Evolutionary conservation across 108 stramenopile species (phyloP).

Genomic region (Conticribra guillardii): DNA sequence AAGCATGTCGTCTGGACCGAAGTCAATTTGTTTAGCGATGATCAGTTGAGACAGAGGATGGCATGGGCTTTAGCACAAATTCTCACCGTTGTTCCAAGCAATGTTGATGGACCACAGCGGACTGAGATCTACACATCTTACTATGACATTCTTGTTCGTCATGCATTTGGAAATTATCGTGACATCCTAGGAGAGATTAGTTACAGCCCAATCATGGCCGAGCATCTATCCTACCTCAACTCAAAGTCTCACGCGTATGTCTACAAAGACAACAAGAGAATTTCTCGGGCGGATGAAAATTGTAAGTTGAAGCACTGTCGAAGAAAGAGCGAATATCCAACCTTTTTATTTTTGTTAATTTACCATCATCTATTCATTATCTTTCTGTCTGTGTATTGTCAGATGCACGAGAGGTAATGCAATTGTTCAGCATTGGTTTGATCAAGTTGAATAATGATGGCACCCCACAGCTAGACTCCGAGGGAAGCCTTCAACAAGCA

Average conservation of each 20-base stretch:
- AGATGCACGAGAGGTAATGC: conserved; percentile 53
- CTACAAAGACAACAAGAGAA: conserved; percentile 13
- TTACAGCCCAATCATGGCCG: conserved; percentile 59
- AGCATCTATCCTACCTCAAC: conserved; percentile 52
- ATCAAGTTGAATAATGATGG: no score
- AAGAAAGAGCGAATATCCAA: neutral
- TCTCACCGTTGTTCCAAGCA: conserved; percentile 26
- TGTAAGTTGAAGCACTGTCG: neutral
- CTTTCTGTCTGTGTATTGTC: conserved; percentile 6
- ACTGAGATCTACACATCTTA: conserved; percentile 46
- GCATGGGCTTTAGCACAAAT: conserved; percentile 72
- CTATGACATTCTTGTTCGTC: conserved; percentile 67
- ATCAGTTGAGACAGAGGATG: conserved; percentile 81
- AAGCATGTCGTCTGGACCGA: conserved; percentile 49
- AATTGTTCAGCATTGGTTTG: no score
- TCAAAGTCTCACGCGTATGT: conserved; percentile 47
- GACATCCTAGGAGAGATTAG: conserved; percentile 58
- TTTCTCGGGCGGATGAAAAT: neutral
- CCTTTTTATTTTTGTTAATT: neutral
- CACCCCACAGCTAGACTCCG: no score
- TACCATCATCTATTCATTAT: conserved; percentile 28
- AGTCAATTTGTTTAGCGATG: conserved; percentile 35
- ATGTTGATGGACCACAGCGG: conserved; percentile 25
- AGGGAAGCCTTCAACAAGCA: no score
- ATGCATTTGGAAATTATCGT: conserved; percentile 80